These are phyloP conservation scores for Dactylonectria macrodidyma DNA, from an alignment of 2,329 filamentous ascomycete species.

Conservation along the genomic window DNA sequence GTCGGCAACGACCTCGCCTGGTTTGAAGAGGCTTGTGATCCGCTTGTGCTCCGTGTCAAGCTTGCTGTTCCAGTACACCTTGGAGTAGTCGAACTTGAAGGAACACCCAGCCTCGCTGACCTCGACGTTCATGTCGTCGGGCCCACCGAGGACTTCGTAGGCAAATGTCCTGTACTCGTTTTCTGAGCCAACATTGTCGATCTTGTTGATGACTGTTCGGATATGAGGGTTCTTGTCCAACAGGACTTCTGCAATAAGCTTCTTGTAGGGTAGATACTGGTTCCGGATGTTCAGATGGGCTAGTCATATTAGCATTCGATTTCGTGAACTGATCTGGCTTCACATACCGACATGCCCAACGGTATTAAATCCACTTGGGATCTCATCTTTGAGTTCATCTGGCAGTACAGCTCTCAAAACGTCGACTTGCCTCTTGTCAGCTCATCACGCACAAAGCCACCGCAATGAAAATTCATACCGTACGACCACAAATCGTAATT, in stretches of 20 bases:
- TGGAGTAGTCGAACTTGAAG: conserved; percentile 95
- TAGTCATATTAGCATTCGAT: conserved; percentile 48
- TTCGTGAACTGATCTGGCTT: not conserved
- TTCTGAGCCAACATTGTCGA: conserved; percentile 87
- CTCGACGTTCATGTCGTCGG: conserved; percentile 86
- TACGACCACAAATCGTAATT: conserved; percentile 92
- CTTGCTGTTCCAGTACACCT: conserved; percentile 98
- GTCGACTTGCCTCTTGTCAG: conserved; percentile 70
- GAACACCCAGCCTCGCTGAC: conserved; percentile 85
- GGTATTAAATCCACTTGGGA: conserved; percentile 88
- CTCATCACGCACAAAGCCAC: not conserved
- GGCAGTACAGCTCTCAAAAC: conserved; percentile 88
- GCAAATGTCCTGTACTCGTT: conserved; percentile 92
- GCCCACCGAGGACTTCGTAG: conserved; percentile 90
- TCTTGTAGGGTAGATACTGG: conserved; percentile 87
- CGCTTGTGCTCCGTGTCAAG: conserved; percentile 91
- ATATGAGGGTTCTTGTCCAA: conserved; percentile 90
- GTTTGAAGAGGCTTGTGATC: conserved; percentile 81
- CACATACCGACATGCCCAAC: conserved; percentile 86
- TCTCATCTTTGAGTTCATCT: conserved; percentile 82
- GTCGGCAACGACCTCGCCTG: conserved; percentile 92
- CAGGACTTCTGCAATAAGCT: conserved; percentile 87
- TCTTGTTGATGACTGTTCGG: conserved; percentile 95
- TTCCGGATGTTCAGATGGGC: conserved; percentile 93
- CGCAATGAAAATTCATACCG: conserved; percentile 63